Base-by-base conservation (phyloP, 2,329 filamentous ascomycete genomes). In the Teratosphaeria viscida region DNA sequence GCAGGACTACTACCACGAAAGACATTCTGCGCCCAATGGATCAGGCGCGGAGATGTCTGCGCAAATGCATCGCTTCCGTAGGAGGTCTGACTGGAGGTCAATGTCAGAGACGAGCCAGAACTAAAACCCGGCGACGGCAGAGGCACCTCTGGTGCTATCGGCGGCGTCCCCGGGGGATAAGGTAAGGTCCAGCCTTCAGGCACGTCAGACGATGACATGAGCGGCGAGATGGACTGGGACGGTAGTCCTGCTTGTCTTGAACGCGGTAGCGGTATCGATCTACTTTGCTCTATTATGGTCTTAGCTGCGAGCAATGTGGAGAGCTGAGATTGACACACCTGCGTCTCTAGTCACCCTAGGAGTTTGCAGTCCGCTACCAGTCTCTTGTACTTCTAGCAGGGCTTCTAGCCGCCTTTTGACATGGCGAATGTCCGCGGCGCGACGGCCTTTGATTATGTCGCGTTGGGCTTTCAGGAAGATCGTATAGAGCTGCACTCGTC, bases 401-500 rank as follows among this genome's bases (percentile, higher is more conserved):
- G 2, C 19, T 19, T 35, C 29, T 35, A 63, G 43, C 29, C 57
- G 52, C 12, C 56, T 19, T 54, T 60, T 49, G 12, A 59, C 11
- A 11, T 52, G 47, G 14, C 19, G 32, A 27, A 60, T 43, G 26
- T 29, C 54, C 19, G 16, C 26, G 14, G 61, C 32, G 11, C 11
- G 57, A 3, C 19, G 14, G n/a, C 67, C 62, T 47, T 60, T 58
- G 37, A 70, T n/a, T 27, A 68, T 55, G 49, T 63, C 59, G 12
- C 57, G 54, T 35, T 66, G 67, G 57, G 75, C 75, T 55, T 77
- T 71, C 49, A 84, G 66, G 65, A 82, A 81, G 7, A 72, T 70
- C 57, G 77, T 75, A 67, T 82, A 84, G 61, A 76, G 74, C 35
- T 77, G 74, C 35, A 85, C 68, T 27, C 82, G 76, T 39, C 74